phyloP scores from a whole-genome alignment of 306 rosid genomes.

The Quercus cerris region DNA sequence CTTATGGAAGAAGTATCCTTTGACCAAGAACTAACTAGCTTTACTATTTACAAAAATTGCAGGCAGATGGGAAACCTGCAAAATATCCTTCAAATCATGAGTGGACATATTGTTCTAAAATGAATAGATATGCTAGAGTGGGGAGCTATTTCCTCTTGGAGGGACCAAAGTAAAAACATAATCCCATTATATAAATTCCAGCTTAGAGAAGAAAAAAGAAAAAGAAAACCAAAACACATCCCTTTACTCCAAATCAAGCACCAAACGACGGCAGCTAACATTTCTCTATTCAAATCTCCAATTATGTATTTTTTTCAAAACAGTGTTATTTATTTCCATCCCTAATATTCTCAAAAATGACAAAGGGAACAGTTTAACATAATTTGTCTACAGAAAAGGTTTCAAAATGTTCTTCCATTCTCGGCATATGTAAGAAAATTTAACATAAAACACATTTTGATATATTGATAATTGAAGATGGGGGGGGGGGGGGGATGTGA shows the following conservation, averaged over 20 bases:
- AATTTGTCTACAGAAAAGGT: background rate
- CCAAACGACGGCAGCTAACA: background rate
- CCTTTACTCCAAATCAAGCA: background rate
- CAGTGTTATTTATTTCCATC: no score
- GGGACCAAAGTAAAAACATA: background rate
- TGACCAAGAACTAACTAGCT: no score
- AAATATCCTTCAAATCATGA: no score
- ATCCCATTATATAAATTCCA: background rate
- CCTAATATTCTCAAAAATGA: background rate
- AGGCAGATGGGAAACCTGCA: background rate
- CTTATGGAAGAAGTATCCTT: no score
- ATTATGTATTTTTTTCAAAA: no score
- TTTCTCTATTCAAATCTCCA: background rate
- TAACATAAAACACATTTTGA: background rate
- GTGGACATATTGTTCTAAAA: no score
- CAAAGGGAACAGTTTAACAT: background rate
- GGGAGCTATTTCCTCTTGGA: background rate
- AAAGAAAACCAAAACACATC: background rate
- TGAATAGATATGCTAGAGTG: background rate
- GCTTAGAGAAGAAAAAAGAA: background rate
- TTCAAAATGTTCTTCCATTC: background rate
- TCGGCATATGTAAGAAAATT: background rate
- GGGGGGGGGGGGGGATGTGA: no score
- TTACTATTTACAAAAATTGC: background rate
- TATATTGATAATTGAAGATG: no score